A percentile compares a stretch with the other conserved stretches of the same genome.
These are phyloP conservation scores for Xylaria hypoxylon DNA, from an alignment of 2,329 filamentous ascomycete species.

Conservation along the genomic window DNA sequence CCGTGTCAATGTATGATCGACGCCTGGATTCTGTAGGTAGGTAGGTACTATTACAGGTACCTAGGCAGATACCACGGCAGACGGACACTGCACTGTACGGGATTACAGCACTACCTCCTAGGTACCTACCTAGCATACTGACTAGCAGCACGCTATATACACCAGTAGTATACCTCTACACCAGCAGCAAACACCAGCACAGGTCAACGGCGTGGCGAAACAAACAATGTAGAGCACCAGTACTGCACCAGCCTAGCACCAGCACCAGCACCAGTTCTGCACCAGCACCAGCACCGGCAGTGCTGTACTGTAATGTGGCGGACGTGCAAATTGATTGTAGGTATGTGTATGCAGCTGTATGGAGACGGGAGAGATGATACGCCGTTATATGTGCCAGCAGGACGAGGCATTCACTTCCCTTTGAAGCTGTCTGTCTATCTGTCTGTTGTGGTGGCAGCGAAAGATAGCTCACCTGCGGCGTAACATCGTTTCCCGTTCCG, in stretches of 20 bases:
- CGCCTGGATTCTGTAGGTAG: no score
- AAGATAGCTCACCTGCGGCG: slow-evolving; percentile 36
- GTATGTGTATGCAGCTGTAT: slow-evolving; percentile 33
- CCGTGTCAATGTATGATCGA: no score
- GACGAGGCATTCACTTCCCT: slow-evolving; percentile 34
- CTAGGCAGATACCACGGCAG: no score
- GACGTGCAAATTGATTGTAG: slow-evolving; percentile 4
- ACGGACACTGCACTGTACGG: no score
- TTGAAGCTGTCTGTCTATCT: not conserved
- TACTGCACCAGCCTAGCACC: not conserved
- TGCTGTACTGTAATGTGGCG: slow-evolving; percentile 40
- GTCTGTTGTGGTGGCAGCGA: slow-evolving; percentile 7
- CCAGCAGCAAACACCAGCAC: slow-evolving; percentile 25
- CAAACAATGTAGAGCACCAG: no score
- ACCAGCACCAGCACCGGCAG: no score
- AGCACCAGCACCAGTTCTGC: no score
- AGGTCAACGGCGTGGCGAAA: slow-evolving; percentile 42
- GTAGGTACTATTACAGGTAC: no score
- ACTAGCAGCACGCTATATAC: not conserved
- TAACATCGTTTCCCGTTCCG: slow-evolving; percentile 34
- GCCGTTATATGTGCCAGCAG: slow-evolving; percentile 37
- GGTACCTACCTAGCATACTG: slow-evolving; percentile 1
- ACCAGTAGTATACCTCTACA: slow-evolving; percentile 1
- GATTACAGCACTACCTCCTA: not conserved
- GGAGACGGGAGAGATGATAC: slow-evolving; percentile 38